Percentiles rank a stretch among this genome's conserved stretches.
These are phyloP conservation scores for Leccinum imitatum DNA, from an alignment of 768 basidiomycete species.

Conservation along the genomic window DNA sequence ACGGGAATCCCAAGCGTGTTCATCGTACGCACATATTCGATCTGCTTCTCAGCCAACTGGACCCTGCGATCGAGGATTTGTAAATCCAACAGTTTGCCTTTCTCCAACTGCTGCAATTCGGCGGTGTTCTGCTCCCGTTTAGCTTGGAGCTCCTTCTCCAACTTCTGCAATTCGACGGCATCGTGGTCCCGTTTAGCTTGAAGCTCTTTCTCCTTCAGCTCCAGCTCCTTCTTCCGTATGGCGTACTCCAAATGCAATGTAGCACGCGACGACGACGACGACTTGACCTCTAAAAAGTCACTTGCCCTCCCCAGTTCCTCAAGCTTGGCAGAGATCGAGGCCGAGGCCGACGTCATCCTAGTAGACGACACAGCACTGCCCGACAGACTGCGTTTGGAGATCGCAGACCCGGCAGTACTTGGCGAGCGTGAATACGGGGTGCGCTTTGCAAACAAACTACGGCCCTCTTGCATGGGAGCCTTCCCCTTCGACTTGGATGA, in stretches of 20 bases:
- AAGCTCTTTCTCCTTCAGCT: neutral
- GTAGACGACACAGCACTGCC: neutral
- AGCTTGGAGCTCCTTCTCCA: too few species aligned
- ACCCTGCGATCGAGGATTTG: too few species aligned
- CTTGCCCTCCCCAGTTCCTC: constrained; percentile 3
- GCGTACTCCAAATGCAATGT: neutral
- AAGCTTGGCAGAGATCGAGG: neutral
- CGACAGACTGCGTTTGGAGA: neutral
- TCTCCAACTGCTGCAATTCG: too few species aligned
- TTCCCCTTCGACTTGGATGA: neutral
- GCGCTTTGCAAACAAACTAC: neutral
- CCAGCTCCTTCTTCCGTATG: constrained; percentile 4
- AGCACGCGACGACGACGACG: neutral
- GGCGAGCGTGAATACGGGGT: neutral
- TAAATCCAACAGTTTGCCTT: too few species aligned
- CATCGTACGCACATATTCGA: too few species aligned
- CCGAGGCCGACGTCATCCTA: neutral
- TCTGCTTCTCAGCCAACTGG: too few species aligned
- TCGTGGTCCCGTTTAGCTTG: too few species aligned
- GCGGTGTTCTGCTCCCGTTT: too few species aligned
- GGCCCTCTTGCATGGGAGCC: neutral
- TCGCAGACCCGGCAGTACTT: neutral
- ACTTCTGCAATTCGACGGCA: too few species aligned
- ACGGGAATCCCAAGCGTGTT: too few species aligned
- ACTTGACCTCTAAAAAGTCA: neutral